These are phyloP conservation scores for Carex littledalei DNA, from an alignment of 176 grass and related monocot genomes.

Conservation along the genomic window DNA sequence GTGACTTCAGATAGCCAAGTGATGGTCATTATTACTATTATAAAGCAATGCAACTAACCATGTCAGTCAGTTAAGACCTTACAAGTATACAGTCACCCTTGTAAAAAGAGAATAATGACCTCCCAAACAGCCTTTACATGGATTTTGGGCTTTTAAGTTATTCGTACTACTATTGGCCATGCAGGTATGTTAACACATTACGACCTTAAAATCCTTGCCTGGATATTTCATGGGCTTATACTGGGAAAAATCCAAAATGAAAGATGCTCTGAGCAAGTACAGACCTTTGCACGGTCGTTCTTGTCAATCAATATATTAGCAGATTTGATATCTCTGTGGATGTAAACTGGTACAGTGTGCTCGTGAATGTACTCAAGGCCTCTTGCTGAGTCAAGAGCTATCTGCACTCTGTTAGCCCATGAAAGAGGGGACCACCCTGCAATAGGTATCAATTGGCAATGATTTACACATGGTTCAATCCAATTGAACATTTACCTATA, in stretches of 20 bases:
- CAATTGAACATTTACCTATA: too few species aligned
- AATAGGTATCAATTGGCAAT: not conserved
- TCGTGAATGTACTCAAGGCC: conserved; percentile 97
- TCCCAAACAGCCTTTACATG: not conserved
- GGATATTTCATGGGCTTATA: too few species aligned
- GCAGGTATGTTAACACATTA: not conserved
- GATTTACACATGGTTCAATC: too few species aligned
- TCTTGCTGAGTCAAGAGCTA: conserved; percentile 92
- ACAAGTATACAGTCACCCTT: not conserved
- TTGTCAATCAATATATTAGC: conserved; percentile 98
- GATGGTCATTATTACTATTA: not conserved
- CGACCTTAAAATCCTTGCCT: not conserved
- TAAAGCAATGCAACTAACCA: not conserved
- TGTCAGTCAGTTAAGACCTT: not conserved
- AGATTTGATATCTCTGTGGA: conserved; percentile 96
- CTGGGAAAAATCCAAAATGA: not conserved
- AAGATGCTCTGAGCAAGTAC: not conserved
- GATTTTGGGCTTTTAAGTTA: not conserved
- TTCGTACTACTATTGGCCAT: not conserved
- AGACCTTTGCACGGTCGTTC: conserved; percentile 72
- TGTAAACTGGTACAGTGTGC: conserved; percentile 91
- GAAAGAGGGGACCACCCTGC: conserved; percentile 60
- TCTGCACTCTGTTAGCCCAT: conserved; percentile 75
- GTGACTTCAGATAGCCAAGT: not conserved
- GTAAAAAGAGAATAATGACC: not conserved